phyloP scores from a whole-genome alignment of 257 asterid species.

The Salvia hispanica region DNA sequence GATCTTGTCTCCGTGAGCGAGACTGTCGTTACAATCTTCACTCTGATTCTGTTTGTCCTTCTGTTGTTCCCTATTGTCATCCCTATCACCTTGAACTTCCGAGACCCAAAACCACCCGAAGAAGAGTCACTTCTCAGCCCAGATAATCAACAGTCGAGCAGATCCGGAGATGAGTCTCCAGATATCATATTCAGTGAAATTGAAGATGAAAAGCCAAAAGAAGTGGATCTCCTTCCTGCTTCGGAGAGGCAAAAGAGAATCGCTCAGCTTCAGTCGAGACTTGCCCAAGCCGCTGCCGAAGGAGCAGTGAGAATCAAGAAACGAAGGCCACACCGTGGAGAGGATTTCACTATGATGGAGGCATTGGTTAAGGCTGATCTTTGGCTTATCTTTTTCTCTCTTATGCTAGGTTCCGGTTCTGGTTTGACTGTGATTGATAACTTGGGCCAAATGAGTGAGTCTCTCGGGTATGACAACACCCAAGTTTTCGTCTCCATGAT shows the following conservation, averaged over 20 bases:
- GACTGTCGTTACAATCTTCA: slow-evolving; percentile 40
- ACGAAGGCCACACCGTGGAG: slow-evolving; percentile 63
- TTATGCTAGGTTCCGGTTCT: slow-evolving; percentile 63
- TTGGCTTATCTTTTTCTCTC: slow-evolving; percentile 66
- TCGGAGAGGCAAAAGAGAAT: slow-evolving; percentile 58
- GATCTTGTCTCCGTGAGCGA: slow-evolving; percentile 45
- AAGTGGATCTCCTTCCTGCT: slow-evolving; percentile 51
- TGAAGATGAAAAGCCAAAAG: slow-evolving; percentile 61
- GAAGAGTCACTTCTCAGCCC: slow-evolving; percentile 49
- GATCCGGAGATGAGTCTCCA: slow-evolving; percentile 32
- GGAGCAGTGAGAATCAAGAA: slow-evolving; percentile 65
- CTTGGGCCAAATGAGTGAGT: slow-evolving; percentile 65
- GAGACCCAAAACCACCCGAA: slow-evolving; percentile 30
- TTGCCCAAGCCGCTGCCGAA: slow-evolving; percentile 71
- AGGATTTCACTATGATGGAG: slow-evolving; percentile 59
- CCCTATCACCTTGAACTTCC: slow-evolving; percentile 40
- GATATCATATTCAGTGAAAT: slow-evolving; percentile 56
- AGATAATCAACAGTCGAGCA: slow-evolving; percentile 42
- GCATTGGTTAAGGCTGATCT: slow-evolving; percentile 63
- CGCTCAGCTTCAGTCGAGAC: slow-evolving; percentile 49
- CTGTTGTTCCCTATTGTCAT: slow-evolving; percentile 47
- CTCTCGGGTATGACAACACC: slow-evolving; percentile 54
- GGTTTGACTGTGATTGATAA: slow-evolving; percentile 69
- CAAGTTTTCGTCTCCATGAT: slow-evolving; percentile 63
- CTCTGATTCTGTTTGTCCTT: slow-evolving; percentile 41